These are phyloP conservation scores for Microdochium trichocladiopsis DNA, from an alignment of 2,329 filamentous ascomycete genomes.

Conservation along the genomic window DNA sequence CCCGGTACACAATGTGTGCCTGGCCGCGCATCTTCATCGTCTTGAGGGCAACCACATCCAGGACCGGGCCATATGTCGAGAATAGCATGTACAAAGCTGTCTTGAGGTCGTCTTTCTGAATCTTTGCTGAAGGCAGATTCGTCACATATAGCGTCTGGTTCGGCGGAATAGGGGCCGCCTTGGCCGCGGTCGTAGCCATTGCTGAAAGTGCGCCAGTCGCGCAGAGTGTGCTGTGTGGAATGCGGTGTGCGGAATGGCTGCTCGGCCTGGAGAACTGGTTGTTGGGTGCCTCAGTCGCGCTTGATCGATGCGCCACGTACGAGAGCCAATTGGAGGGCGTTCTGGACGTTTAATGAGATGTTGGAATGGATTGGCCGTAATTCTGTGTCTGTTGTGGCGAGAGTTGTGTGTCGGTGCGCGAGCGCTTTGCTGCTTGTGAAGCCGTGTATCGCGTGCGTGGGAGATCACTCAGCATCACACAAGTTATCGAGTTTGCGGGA, in stretches of 20 bases:
- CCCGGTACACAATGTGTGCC: conserved; percentile 85
- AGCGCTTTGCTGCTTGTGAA: not conserved
- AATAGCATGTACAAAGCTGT: conserved; percentile 89
- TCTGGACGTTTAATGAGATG: too few species aligned
- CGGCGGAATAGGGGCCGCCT: conserved; percentile 51
- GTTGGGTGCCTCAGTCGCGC: too few species aligned
- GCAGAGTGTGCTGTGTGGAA: not conserved
- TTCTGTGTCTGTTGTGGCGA: too few species aligned
- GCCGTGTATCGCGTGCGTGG: not conserved
- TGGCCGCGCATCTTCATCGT: conserved; percentile 92
- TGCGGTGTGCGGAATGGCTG: not conserved
- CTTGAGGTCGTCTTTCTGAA: conserved; percentile 82
- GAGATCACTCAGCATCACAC: too few species aligned
- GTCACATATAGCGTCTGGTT: conserved; percentile 85
- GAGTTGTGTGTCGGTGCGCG: not conserved
- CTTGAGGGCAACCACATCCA: conserved; percentile 87
- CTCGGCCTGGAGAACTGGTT: too few species aligned
- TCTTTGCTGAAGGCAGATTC: conserved; percentile 79
- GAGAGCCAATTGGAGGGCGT: too few species aligned
- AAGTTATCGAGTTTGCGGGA: not conserved
- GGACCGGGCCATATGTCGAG: conserved; percentile 84
- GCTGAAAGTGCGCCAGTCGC: not conserved
- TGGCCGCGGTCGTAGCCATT: conserved; percentile 24
- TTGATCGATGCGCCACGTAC: too few species aligned
- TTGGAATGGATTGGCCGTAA: too few species aligned